Base-by-base conservation (phyloP, 2,329 filamentous ascomycete species). In the Fusarium setosum region DNA sequence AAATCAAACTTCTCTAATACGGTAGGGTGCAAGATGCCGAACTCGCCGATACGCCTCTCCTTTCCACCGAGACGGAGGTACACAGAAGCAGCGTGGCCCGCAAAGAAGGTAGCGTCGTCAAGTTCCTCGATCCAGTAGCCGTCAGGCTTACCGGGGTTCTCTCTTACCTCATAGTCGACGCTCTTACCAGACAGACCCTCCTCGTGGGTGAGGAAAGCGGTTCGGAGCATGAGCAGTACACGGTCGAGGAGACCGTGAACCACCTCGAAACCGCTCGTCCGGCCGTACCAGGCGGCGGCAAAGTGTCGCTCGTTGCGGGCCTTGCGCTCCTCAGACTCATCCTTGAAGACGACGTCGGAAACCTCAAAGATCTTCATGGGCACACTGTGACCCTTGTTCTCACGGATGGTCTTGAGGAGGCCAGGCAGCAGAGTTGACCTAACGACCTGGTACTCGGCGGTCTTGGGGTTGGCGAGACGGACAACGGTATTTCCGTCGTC, bases 61-160 rank as follows among this genome's bases (percentile, higher is more conserved):
- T 94, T 92, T 59, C 92, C 93, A 32, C 81, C 87, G 26, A 95
- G 80, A 52, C 92, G 88, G 61, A 97, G 82, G 77, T 92, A 91
- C 63, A 99, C 90, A 45, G 92, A 90, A 10, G 96, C 96, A 15
- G 93, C 92, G 75, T 97, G 93, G 38, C 95, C 96, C 37, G 88
- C 84, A 81, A 99, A 95, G 84, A 97, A 99, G 38, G 94, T 97
- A 3, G 92, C 85, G 75, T 97, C 93, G 71, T 97, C 88, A 62
- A 97, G 88, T 80, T 97, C 93, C 80, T 97, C 90, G 71, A 98
- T 96, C 92, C 93, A 98, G 82, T 99, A 99, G 18, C 90, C 90
- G 71, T 93, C 86, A 42, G 88, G 84, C 70, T 88, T 85, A 56
- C 82, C 81, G 63, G 84, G 81, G 75, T 88, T 80, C 68, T 83